Evolutionary conservation across 331 rosid species (phyloP).

Genomic region (Quercus lobata): DNA sequence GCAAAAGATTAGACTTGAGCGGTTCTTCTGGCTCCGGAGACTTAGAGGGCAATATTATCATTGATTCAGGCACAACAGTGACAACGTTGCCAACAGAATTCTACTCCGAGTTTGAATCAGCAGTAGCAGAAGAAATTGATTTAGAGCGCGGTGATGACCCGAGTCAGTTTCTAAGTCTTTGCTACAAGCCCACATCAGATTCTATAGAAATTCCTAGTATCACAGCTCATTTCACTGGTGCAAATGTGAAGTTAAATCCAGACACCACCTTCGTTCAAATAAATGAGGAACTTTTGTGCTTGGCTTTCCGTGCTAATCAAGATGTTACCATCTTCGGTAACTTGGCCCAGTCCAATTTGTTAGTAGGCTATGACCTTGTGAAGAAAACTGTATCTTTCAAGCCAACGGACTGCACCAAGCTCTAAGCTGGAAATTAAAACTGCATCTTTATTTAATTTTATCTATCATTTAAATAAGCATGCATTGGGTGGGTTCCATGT

Average conservation of each 20-base stretch:
- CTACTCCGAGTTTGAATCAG: too few relatives aligned
- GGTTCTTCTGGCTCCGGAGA: background rate
- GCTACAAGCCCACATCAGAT: background rate
- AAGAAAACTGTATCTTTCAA: too few relatives aligned
- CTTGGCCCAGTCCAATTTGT: too few relatives aligned
- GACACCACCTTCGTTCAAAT: slow-evolving; percentile 25
- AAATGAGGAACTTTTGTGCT: slow-evolving; percentile 6
- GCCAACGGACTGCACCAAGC: too few relatives aligned
- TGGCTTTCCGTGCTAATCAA: slow-evolving; percentile 20
- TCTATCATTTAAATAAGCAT: too few relatives aligned
- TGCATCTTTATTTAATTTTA: too few relatives aligned
- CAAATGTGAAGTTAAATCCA: background rate
- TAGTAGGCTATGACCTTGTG: too few relatives aligned
- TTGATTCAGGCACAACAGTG: background rate
- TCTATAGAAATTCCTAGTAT: slow-evolving; percentile 13
- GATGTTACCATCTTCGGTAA: too few relatives aligned
- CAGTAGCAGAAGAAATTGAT: background rate
- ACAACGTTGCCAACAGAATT: too few relatives aligned
- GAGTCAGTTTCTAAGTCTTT: background rate
- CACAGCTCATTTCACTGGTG: slow-evolving; percentile 33
- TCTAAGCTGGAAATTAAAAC: too few relatives aligned
- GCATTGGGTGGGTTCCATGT: too few relatives aligned
- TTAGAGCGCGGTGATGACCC: background rate
- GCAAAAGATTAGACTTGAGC: background rate
- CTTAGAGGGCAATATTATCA: slow-evolving; percentile 31